phyloP scores from a whole-genome alignment of 805 yeast genomes.

The Spathaspora sp. region DNA sequence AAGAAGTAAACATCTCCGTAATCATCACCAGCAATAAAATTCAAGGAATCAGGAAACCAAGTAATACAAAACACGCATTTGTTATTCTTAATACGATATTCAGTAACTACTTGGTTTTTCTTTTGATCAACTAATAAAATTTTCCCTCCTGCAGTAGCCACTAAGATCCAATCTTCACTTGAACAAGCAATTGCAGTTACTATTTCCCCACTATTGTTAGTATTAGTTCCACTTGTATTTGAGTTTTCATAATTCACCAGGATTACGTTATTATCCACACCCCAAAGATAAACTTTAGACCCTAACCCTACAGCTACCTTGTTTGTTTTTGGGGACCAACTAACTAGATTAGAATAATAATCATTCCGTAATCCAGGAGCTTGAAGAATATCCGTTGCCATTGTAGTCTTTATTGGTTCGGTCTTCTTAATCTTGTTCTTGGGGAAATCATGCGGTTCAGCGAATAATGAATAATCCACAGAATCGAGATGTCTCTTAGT shows the following conservation, averaged over 20 bases:
- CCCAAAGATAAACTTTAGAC: conserved; percentile 59
- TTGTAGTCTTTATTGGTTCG: conserved; percentile 5
- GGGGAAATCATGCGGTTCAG: background rate
- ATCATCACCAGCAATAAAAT: conserved; percentile 64
- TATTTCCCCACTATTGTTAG: background rate
- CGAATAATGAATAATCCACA: background rate
- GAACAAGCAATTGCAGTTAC: conserved; percentile 61
- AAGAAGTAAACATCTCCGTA: conserved; percentile 53
- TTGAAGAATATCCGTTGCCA: conserved; percentile 17
- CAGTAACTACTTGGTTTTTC: conserved; percentile 12
- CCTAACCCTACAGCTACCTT: conserved; percentile 67
- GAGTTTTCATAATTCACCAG: conserved; percentile 42
- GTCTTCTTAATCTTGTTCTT: background rate
- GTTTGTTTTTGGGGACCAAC: conserved; percentile 59
- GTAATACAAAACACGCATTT: conserved; percentile 53
- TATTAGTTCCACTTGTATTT: conserved; percentile 20
- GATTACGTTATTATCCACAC: conserved; percentile 39
- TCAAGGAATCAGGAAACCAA: conserved; percentile 49
- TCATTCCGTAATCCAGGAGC: conserved; percentile 76
- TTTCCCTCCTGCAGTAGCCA: conserved; percentile 59
- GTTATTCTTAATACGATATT: conserved; percentile 12
- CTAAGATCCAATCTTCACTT: conserved; percentile 40
- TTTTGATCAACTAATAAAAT: conserved; percentile 44
- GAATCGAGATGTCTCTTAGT: background rate
- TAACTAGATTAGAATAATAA: conserved; percentile 69